A percentile compares a stretch with the other conserved stretches of the same genome.
These are phyloP conservation scores for Mycena alexandri DNA, from an alignment of 768 basidiomycete genomes.

Conservation along the genomic window DNA sequence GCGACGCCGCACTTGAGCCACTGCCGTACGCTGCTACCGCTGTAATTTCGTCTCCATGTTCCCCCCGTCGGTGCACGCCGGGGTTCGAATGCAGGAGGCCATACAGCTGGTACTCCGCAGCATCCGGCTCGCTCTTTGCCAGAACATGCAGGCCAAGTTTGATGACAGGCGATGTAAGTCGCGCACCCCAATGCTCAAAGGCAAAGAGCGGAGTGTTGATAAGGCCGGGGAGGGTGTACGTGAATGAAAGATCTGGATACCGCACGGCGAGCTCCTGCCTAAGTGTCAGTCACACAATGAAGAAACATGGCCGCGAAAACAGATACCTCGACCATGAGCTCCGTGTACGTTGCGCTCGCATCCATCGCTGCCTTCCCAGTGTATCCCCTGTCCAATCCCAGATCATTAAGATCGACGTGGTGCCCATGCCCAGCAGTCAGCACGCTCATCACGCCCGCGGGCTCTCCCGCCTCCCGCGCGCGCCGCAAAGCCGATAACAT, in stretches of 20 bases:
- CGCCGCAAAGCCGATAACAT: not conserved
- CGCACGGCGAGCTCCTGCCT: not conserved
- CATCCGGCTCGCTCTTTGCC: not conserved
- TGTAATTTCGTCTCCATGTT: too few species aligned
- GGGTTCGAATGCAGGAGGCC: not conserved
- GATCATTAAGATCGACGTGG: not conserved
- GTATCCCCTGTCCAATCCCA: not conserved
- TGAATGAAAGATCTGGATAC: not conserved
- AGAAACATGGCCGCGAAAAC: not conserved
- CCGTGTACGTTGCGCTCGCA: slow-evolving; percentile 1
- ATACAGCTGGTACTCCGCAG: not conserved
- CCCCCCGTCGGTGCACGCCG: too few species aligned
- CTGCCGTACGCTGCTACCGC: too few species aligned
- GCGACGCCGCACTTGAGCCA: not conserved
- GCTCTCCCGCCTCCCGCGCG: not conserved
- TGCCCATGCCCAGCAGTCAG: not conserved
- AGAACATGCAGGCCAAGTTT: too few species aligned
- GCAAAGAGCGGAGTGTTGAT: not conserved
- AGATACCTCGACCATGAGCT: slow-evolving; percentile 3
- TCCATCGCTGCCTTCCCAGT: not conserved
- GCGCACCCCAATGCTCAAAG: not conserved
- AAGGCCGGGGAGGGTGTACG: not conserved
- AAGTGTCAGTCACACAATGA: too few species aligned
- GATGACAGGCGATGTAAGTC: not conserved
- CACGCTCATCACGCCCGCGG: not conserved